Conservation (phyloP, 2,329 filamentous ascomycete species). For the Didymella lethalis region DNA sequence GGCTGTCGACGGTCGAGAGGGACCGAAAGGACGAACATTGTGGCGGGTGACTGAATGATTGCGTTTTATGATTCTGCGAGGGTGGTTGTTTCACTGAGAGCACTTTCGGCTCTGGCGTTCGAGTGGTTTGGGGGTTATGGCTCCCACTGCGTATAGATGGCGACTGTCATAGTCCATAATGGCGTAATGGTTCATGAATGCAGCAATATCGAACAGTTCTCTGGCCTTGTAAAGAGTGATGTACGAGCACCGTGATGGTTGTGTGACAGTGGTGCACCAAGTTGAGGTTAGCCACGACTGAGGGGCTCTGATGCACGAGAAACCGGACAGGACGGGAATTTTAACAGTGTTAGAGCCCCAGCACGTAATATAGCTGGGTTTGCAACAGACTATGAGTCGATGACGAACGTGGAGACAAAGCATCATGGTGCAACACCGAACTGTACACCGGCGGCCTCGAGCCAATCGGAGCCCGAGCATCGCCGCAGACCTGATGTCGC, state of each 20-base stretch:
- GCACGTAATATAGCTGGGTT: background rate
- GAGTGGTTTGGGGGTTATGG: conserved; percentile 24
- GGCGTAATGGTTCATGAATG: conserved; percentile 20
- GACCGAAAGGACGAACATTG: conserved; percentile 7
- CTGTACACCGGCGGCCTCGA: background rate
- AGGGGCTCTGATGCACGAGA: background rate
- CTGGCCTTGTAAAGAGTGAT: background rate
- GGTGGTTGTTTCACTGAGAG: conserved; percentile 3
- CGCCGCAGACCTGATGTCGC: conserved; percentile 23
- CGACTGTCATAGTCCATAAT: conserved; percentile 23
- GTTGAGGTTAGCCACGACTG: background rate
- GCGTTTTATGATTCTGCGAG: conserved; percentile 16
- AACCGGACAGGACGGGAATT: background rate
- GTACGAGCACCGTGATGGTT: conserved; percentile 30
- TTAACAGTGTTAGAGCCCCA: background rate
- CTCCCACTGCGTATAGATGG: conserved; percentile 30
- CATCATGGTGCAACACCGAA: conserved; percentile 15
- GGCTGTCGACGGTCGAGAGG: conserved; percentile 14
- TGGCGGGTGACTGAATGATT: conserved; percentile 15
- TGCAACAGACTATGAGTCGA: background rate
- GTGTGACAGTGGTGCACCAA: conserved; percentile 5
- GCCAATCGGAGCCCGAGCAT: background rate
- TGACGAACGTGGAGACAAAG: conserved; percentile 26
- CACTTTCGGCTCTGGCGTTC: conserved; percentile 17
- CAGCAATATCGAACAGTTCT: background rate